These are phyloP conservation scores for Lactifluus subvellereus DNA, from an alignment of 768 basidiomycete species.

Conservation along the genomic window DNA sequence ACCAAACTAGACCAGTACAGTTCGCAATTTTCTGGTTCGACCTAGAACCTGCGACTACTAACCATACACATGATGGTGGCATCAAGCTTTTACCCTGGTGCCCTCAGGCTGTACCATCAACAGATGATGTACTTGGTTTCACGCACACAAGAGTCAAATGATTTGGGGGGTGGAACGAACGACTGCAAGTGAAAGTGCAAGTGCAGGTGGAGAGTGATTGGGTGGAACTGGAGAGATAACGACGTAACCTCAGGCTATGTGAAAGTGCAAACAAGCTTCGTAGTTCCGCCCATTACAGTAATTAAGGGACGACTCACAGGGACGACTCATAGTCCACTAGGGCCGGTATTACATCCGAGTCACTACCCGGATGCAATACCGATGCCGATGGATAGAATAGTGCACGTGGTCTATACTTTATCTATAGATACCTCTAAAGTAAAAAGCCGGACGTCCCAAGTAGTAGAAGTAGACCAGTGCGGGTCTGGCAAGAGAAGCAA, in stretches of 20 bases:
- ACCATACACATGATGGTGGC: constrained; percentile 6
- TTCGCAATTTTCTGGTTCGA: too few species aligned
- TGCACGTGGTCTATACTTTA: not conserved
- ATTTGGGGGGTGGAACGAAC: not conserved
- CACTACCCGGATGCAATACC: too few species aligned
- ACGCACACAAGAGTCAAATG: not conserved
- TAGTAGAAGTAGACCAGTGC: not conserved
- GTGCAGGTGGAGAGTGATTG: not conserved
- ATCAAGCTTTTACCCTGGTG: not conserved
- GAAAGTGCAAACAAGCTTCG: too few species aligned
- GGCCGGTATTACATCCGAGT: too few species aligned
- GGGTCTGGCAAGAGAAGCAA: not conserved
- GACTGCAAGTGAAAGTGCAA: not conserved
- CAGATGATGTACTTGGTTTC: not conserved
- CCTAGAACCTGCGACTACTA: not conserved
- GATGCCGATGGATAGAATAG: not conserved
- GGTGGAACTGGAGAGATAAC: too few species aligned
- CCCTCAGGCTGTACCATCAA: not conserved
- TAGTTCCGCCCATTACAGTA: too few species aligned
- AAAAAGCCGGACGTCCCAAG: not conserved
- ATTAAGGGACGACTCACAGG: too few species aligned
- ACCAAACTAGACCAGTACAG: too few species aligned
- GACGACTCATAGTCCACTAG: too few species aligned
- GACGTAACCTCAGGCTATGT: too few species aligned
- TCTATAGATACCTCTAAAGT: not conserved